Percentiles rank a stretch among this genome's conserved stretches.
These are phyloP conservation scores for Amauroascus niger DNA, from an alignment of 2,329 filamentous ascomycete genomes.

Conservation along the genomic window DNA sequence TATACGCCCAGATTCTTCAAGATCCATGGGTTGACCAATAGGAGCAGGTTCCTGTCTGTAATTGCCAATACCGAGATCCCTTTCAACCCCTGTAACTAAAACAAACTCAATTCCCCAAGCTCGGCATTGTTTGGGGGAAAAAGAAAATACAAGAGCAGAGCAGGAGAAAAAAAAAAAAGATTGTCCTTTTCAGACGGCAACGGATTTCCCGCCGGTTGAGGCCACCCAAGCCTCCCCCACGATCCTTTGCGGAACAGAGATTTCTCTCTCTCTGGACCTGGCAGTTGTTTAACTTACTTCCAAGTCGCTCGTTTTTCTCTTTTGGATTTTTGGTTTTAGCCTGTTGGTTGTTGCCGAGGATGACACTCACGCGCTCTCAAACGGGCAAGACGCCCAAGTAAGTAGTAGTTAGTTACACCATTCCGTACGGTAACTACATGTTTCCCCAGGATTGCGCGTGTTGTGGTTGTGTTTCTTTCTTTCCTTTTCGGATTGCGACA, in stretches of 20 bases:
- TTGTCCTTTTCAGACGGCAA: no score
- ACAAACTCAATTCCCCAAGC: no score
- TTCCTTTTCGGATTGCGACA: no score
- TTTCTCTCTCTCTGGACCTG: background rate
- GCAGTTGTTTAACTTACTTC: no score
- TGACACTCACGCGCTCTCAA: conserved; percentile 44
- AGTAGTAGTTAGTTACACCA: no score
- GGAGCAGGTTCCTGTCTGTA: background rate
- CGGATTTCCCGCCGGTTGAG: background rate
- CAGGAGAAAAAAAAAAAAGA: no score
- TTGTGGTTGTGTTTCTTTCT: no score
- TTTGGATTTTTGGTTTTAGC: background rate
- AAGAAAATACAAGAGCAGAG: no score
- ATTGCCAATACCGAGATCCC: background rate
- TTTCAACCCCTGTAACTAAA: no score
- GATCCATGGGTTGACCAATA: background rate
- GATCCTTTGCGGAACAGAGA: background rate
- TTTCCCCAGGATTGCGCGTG: no score
- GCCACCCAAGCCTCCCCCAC: no score
- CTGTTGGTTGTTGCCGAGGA: conserved; percentile 19
- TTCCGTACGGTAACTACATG: background rate
- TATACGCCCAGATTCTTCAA: background rate
- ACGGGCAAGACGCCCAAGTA: conserved; percentile 45
- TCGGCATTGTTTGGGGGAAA: no score
- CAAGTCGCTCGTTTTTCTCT: conserved; percentile 11